Evolutionary conservation across 2,329 filamentous ascomycete species (phyloP).

Genomic region (Alternaria hordeiaustralica): DNA sequence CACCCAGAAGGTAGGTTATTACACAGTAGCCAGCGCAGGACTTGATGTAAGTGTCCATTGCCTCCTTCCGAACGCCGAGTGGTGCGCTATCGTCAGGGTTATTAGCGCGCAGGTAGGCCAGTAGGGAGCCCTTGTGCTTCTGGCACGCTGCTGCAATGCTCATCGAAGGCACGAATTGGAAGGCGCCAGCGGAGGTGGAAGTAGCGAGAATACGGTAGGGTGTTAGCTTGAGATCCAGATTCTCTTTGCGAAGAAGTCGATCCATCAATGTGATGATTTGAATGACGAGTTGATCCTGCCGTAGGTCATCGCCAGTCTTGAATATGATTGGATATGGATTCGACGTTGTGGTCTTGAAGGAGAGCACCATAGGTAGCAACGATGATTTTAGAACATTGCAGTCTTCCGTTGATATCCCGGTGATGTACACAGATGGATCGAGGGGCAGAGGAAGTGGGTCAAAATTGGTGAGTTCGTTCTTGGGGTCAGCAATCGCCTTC

Average conservation of each 20-base stretch:
- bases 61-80: slow-evolving; percentile 86
- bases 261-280: slow-evolving; percentile 99
- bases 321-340: slow-evolving; percentile 91
- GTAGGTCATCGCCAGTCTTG: slow-evolving; percentile 94
- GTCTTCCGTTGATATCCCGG: slow-evolving; percentile 81
- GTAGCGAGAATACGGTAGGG: slow-evolving; percentile 97
- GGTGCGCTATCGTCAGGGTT: slow-evolving; percentile 85
- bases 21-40: slow-evolving; percentile 98
- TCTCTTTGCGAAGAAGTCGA: slow-evolving; percentile 91
- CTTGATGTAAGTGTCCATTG: slow-evolving; percentile 93
- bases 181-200: slow-evolving; percentile 84
- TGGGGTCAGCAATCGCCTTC: slow-evolving; percentile 82
- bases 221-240: slow-evolving; percentile 90
- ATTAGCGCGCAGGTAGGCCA: slow-evolving; percentile 85
- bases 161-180: slow-evolving; percentile 90
- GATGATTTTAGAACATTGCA: slow-evolving; percentile 95
- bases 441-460: slow-evolving; percentile 88
- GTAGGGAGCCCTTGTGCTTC: slow-evolving; percentile 78
- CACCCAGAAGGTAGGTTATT: slow-evolving; percentile 95
- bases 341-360: slow-evolving; percentile 81
- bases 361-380: slow-evolving; percentile 86
- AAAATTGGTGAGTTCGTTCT: slow-evolving; percentile 84
- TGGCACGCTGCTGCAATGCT: slow-evolving; percentile 81
- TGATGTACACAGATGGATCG: slow-evolving; percentile 81
- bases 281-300: slow-evolving; percentile 96